Percentiles rank a stretch among this genome's conserved stretches.
Conservation (phyloP, 2,329 filamentous ascomycete species). For the Lecanosticta acicola region DNA sequence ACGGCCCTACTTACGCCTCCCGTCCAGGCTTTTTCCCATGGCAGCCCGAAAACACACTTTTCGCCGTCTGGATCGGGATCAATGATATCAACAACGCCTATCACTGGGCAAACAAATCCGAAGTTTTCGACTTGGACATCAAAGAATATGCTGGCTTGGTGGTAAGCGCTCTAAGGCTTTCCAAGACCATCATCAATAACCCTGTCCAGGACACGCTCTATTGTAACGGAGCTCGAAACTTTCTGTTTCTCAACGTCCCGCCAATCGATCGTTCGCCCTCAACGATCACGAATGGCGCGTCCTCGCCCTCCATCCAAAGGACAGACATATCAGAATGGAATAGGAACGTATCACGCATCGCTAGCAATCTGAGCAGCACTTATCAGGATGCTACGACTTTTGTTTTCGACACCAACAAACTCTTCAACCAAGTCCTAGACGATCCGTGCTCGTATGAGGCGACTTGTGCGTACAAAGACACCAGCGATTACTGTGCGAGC, state of each 20-base stretch:
- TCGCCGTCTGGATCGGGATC: slow-evolving; percentile 44
- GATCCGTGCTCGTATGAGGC: slow-evolving; percentile 45
- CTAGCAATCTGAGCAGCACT: slow-evolving; percentile 35
- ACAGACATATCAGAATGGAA: slow-evolving; percentile 48
- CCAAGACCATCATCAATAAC: background rate
- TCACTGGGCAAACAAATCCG: slow-evolving; percentile 34
- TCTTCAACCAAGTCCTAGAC: slow-evolving; percentile 51
- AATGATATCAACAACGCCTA: slow-evolving; percentile 52
- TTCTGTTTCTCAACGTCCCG: slow-evolving; percentile 46
- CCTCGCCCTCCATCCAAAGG: slow-evolving; percentile 1
- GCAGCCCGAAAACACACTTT: slow-evolving; percentile 43
- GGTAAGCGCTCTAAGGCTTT: background rate
- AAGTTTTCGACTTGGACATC: slow-evolving; percentile 34
- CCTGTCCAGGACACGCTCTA: slow-evolving; percentile 35
- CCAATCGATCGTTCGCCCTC: slow-evolving; percentile 40
- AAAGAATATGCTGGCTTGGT: slow-evolving; percentile 34
- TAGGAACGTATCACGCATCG: slow-evolving; percentile 39
- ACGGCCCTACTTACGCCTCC: slow-evolving; percentile 35
- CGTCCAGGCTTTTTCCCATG: slow-evolving; percentile 23
- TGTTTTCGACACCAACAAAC: slow-evolving; percentile 48
- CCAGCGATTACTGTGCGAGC: slow-evolving; percentile 16
- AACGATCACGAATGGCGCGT: background rate
- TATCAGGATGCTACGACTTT: slow-evolving; percentile 46
- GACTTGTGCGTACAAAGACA: slow-evolving; percentile 51
- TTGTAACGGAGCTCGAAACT: slow-evolving; percentile 44